Base-by-base conservation (phyloP, 2,329 filamentous ascomycete genomes). In the Phaeosphaeria sp. region DNA sequence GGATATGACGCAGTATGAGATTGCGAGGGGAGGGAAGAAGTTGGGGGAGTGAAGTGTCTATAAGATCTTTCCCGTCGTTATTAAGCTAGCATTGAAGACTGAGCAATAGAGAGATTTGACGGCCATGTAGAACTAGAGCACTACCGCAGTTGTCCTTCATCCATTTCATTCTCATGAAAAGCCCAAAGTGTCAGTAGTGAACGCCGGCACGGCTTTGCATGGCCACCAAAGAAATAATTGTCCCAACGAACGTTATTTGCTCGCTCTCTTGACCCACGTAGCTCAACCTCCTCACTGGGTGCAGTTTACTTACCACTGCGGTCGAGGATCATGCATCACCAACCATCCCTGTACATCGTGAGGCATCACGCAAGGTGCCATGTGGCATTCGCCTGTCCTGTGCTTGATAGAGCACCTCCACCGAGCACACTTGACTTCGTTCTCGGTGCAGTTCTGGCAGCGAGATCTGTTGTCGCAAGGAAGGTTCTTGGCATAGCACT, bases 1-100 rank as follows among this genome's bases (percentile, higher is more conserved):
- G 0, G 76, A 71, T 2, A 55, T 80, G 20, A 63, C 71, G 24
- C 74, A 75, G 27, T 82, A 74, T 59, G 77, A 78, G 69, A 75
- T 77, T 57, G 73, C 74, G 55, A 73, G 73, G 59, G 75, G 74
- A 27, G 77, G 76, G 15, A 77, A 77, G 39, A 77, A 78, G 44
- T 66, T 78, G 49, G 74, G 77, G 27, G 61, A 69, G 36, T 66
- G 52, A 30, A 20, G 30, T 36, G 3, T 7, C 15, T 3, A 13
- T 13, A 36, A 13, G 30, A 36, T 13, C 30, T 13, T 13, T 13
- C 15, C 30, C 46, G 20, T 49, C 3, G 17, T 13, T 13, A 36
- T 33, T 33, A 44, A 8, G 17, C 42, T 21, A 3, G 11, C 4
- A 9, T 44, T 44, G 18, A 13, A 36, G 15, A 36, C 11, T 6